Conservation (phyloP, 257 asterid genomes). For the Asclepias syriaca region DNA sequence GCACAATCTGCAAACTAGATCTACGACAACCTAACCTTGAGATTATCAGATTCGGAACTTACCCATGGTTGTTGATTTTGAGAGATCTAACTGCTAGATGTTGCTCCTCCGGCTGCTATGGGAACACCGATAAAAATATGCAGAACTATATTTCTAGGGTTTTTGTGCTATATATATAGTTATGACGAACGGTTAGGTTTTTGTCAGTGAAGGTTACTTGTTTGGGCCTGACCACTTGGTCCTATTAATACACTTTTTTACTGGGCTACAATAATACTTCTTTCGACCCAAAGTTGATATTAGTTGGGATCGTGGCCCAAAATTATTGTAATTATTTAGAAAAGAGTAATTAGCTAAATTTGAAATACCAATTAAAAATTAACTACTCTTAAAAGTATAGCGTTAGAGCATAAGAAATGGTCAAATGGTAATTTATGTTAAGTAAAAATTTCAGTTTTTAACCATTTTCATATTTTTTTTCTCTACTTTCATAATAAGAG, state of each 20-base stretch:
- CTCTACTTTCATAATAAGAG: not conserved
- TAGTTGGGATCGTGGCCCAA: not conserved
- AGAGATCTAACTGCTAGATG: not conserved
- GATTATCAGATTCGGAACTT: not conserved
- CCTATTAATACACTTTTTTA: not conserved
- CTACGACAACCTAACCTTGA: not conserved
- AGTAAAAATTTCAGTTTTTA: too few species aligned
- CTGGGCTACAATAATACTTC: not conserved
- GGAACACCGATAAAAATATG: not conserved
- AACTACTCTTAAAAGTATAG: too few species aligned
- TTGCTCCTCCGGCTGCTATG: not conserved
- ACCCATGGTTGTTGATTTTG: not conserved
- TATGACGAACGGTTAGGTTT: not conserved
- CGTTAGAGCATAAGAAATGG: too few species aligned
- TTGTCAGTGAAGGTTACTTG: not conserved
- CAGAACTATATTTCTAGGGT: not conserved
- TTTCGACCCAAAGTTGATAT: not conserved
- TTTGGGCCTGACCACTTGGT: not conserved
- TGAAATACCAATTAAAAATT: too few species aligned
- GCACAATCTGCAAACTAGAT: not conserved
- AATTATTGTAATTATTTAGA: too few species aligned
- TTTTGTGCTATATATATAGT: conserved; percentile 1
- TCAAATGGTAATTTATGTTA: too few species aligned
- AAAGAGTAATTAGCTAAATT: too few species aligned
- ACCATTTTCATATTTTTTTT: too few species aligned